Evolutionary conservation across 768 basidiomycete genomes (phyloP), one percentile per base, ranked within the genome.

Genomic region (Auriscalpium microsporum): DNA sequence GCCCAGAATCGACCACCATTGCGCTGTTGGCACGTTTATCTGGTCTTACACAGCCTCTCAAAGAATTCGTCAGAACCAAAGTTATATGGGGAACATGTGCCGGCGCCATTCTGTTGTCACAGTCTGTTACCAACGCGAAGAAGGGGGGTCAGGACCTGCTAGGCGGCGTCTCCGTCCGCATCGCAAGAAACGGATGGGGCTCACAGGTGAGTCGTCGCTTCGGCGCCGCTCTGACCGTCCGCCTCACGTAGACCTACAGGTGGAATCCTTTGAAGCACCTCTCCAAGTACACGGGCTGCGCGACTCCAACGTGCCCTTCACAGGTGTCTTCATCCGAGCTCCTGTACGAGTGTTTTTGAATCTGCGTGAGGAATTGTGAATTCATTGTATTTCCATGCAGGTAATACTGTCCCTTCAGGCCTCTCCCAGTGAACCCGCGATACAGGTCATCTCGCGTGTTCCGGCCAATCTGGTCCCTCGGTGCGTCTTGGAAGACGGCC

Each of bases 31-130:
- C 83, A 33, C 78, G 78, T 53, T 76, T 84, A 33, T 78, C 85
- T 0, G 90, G 90, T 0, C 78, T 98, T 42, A 67, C 93, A 14
- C 82, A 87, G n/a, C 91, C 90, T 8, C 75, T 98, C 5, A 76
- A 80, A 38, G 76, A 80, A 38, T 94, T 94, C 60, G 74, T 84
- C n/a, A 73, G 74, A 60, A 67, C 64, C 1, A 91, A 87, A 65
- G 84, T 91, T 0, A 81, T 94, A 2, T 98, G 93, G 93, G 94
- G 94, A 3, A 96, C 93, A 0, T 98, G 94, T 69, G 94, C 94
- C 0, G 94, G 95, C 10, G 94, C 94, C 42, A 96, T 97, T 52
- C 74, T 97, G 17, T 79, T 97, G 47, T 80, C 93, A 2, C 77
- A 85, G 59, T 71, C 76, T 11, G 80, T 91, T 3, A 81, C 85